Evolutionary conservation across 805 yeast genomes (phyloP), one percentile per base, ranked within the genome.

Genomic region (Nakazawaea holstii): DNA sequence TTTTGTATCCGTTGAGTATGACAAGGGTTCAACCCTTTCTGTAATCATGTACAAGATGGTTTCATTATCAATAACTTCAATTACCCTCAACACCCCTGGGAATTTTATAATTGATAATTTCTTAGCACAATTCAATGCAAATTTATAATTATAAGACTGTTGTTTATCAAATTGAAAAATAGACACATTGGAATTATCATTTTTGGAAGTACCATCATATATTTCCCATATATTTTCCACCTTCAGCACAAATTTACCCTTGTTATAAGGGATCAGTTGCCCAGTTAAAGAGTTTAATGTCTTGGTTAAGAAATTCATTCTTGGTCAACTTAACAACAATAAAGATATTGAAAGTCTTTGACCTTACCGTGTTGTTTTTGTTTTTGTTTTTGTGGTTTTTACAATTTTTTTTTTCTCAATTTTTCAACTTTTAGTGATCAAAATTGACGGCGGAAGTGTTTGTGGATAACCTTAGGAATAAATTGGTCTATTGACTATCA

Each of bases 291-390:
- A 69, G 40, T 77, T 76, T 27, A 83, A 65, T 0, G 90, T 77
- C 51, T 76, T 80, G 1, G 87, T 65, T n/a, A 84, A 66, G 56
- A 84, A 85, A 64, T 84, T 83, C 91, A 84, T 84, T 15, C 15
- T 26, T 11, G 14, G 27, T 3, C 10, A 37, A 8, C 31, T 3
- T 6, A 9, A 38, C 4, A n/a, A n/a, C 26, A 20, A 20, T 20
- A 20, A 20, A 3, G 5, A 20, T 20, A 5, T 20, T 20, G 24
- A 3, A 20, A 20, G 3, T 38, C 7, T 38, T 41, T 28, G 8
- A 13, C 29, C 33, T n/a, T 9, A 20, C 8, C 28, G 30, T 26
- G 10, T 24, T 24, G 8, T 37, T 13, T 28, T 28, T n/a, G 13
- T n/a, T 35, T 35, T 20, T 20, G 24, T 20, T 3, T 20, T 20